phyloP scores from a whole-genome alignment of 371 early-diverging fungal genomes.

The Coemansia sp. region DNA sequence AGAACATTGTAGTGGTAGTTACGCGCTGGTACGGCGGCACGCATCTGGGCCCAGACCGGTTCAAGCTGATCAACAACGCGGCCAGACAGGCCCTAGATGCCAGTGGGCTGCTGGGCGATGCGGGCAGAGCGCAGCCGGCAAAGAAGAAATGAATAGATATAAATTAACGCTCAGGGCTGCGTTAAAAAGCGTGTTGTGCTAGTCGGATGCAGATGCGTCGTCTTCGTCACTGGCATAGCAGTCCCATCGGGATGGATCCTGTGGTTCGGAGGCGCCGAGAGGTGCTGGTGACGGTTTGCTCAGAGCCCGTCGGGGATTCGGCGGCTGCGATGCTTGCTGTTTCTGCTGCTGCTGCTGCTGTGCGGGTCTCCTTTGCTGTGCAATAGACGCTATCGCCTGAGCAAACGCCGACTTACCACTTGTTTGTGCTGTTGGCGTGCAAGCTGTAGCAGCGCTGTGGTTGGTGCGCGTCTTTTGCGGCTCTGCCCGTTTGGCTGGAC shows the following conservation, averaged over 20 bases:
- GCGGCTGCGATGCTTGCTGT: too few relatives aligned
- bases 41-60: conserved; percentile 79
- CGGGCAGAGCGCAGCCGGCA: neutral
- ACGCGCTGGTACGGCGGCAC: conserved; percentile 92
- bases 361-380: too few relatives aligned
- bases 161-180: too few relatives aligned
- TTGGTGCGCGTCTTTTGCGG: neutral
- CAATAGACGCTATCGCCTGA: too few relatives aligned
- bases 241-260: conserved; percentile 7
- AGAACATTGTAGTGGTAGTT: conserved; percentile 81
- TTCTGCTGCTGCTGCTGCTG: too few relatives aligned
- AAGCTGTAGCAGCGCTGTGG: neutral
- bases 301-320: neutral
- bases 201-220: conserved; percentile 4
- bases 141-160: neutral
- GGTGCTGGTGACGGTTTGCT: too few relatives aligned
- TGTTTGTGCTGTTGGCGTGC: neutral
- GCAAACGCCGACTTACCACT: too few relatives aligned
- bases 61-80: conserved; percentile 87
- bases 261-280: too few relatives aligned
- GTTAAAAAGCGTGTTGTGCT: neutral
- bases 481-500: neutral
- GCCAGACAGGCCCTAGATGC: conserved; percentile 70
- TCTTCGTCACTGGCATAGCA: conserved; percentile 11
- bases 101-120: conserved; percentile 58